A percentile compares a stretch with the other conserved stretches of the same genome.
These are phyloP conservation scores for Entomophthora muscae DNA, from an alignment of 371 early-diverging fungal species.

Conservation along the genomic window DNA sequence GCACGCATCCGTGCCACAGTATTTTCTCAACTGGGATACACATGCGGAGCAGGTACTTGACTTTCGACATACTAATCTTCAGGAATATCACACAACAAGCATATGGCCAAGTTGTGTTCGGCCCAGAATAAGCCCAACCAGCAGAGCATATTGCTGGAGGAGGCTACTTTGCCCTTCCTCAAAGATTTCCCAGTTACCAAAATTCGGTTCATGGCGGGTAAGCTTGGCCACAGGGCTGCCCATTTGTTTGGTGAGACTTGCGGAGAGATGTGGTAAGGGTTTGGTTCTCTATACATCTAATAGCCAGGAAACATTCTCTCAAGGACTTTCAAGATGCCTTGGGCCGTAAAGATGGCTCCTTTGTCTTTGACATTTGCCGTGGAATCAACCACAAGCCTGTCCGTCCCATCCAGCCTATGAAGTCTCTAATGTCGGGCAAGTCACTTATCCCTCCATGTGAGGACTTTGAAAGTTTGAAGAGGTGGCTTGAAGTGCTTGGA, in stretches of 20 bases:
- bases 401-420: neutral
- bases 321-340: neutral
- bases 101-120: neutral
- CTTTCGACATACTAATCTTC: too few species aligned
- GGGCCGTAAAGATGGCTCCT: neutral
- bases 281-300: too few species aligned
- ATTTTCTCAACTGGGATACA: neutral
- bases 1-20: neutral
- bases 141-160: neutral
- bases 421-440: neutral
- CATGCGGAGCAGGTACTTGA: constrained; percentile 1
- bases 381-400: constrained; percentile 2
- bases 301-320: neutral
- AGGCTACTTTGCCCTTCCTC: neutral
- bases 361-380: neutral
- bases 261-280: neutral
- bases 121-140: constrained; percentile 4
- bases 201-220: constrained; percentile 1
- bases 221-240: neutral
- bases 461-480: neutral
- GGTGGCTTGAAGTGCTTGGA: neutral
- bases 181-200: neutral
- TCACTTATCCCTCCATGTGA: neutral
- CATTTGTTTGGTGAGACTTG: neutral
- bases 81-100: constrained; percentile 3